Conservation (phyloP, 1,139 yeast genomes). For the Hanseniaspora gamundiae region DNA sequence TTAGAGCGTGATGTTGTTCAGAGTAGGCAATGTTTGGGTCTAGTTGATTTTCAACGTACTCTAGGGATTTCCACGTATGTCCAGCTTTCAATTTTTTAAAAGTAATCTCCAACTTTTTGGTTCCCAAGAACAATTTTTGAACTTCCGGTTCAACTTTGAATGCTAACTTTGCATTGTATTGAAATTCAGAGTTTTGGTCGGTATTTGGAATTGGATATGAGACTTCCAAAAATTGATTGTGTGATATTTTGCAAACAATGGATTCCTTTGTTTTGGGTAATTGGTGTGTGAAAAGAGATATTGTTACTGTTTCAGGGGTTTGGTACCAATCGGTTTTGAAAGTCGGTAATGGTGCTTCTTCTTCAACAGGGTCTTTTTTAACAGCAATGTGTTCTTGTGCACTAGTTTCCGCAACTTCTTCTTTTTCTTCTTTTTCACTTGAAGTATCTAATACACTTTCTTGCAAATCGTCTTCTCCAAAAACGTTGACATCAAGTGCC, state of each 20-base stretch:
- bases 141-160: conserved; percentile 36
- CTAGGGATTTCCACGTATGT: conserved; percentile 30
- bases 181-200: conserved; percentile 29
- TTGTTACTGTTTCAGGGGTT: conserved; percentile 39
- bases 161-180: conserved; percentile 34
- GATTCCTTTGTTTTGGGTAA: conserved; percentile 31
- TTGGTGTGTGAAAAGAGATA: conserved; percentile 63
- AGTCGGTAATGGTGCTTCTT: conserved; percentile 21
- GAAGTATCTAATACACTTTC: not conserved
- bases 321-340: conserved; percentile 78
- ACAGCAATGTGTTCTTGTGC: no score
- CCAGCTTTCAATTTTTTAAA: conserved; percentile 23
- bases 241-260: conserved; percentile 22
- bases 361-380: no score
- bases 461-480: not conserved
- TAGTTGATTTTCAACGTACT: conserved; percentile 10
- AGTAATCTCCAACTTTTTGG: conserved; percentile 64
- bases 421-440: conserved; percentile 1
- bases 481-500: not conserved
- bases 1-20: not conserved
- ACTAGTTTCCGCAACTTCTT: not conserved
- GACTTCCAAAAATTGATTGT: conserved; percentile 13
- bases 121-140: conserved; percentile 41
- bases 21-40: not conserved
- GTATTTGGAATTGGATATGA: conserved; percentile 26